Percentiles rank a stretch among this genome's conserved stretches.
Conservation (phyloP, 2,329 filamentous ascomycete genomes). For the Colletotrichum destructivum region DNA sequence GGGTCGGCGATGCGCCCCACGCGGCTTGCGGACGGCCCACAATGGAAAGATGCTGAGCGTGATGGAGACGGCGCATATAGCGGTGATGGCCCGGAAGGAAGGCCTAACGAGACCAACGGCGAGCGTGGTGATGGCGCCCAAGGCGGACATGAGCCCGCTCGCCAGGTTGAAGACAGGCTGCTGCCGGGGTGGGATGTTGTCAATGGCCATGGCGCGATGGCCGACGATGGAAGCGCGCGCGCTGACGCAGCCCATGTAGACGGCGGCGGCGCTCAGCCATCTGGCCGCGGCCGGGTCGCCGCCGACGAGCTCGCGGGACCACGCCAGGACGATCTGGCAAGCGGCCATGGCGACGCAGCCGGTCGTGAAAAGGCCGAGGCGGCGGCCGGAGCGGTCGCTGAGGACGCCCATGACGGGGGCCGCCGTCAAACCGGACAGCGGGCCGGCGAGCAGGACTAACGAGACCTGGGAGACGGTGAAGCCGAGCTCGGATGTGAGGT, state of each 20-base stretch:
- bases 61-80: not conserved
- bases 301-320: not conserved
- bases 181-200: constrained; percentile 16
- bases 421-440: not conserved
- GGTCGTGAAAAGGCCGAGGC: not conserved
- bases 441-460: constrained; percentile 3
- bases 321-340: not conserved
- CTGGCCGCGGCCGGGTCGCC: not conserved
- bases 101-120: not conserved
- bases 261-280: not conserved
- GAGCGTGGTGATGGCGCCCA: not conserved
- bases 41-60: not conserved
- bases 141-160: not conserved
- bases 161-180: constrained; percentile 13
- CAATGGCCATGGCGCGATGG: constrained; percentile 4
- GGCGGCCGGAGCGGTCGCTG: constrained; percentile 10
- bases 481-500: not conserved
- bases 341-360: not conserved
- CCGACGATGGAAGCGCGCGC: not conserved
- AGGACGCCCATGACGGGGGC: constrained; percentile 3
- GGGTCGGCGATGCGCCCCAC: too few species aligned
- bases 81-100: not conserved
- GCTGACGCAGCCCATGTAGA: not conserved
- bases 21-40: not conserved
- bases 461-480: constrained; percentile 11